Conservation (phyloP, 139 green algal species). For the Edaphochlamys debaryana region DNA sequence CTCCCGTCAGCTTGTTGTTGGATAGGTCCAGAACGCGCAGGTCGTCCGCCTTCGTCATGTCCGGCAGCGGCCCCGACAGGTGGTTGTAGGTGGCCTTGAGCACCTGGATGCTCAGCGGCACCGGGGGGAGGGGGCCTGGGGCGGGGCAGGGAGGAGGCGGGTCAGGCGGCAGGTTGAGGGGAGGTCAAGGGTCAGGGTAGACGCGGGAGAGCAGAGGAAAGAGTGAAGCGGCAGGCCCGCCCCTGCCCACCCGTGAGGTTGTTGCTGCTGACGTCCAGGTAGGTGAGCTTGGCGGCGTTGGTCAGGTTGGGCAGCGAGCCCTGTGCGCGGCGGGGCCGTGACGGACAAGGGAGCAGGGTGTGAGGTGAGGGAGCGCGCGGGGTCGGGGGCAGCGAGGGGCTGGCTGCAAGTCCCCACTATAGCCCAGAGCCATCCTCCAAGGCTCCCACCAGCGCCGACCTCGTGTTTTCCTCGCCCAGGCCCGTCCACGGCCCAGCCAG, state of each 20-base stretch:
- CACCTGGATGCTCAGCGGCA: slow-evolving; percentile 18
- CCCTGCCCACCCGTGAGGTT: slow-evolving; percentile 43
- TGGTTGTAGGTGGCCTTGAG: slow-evolving; percentile 14
- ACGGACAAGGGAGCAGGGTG: neutral
- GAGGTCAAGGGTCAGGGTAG: neutral
- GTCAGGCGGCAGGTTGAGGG: neutral
- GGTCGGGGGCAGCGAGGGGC: too few relatives aligned
- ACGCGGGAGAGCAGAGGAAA: too few relatives aligned
- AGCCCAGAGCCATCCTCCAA: too few relatives aligned
- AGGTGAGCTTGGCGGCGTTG: slow-evolving; percentile 27
- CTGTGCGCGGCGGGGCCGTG: neutral
- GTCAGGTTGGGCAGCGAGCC: neutral
- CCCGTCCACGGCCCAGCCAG: too few relatives aligned
- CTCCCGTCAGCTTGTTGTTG: slow-evolving; percentile 31
- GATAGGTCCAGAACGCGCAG: slow-evolving; percentile 53
- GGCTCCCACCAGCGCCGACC: too few relatives aligned
- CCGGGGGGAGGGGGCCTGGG: neutral
- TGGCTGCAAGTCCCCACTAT: too few relatives aligned
- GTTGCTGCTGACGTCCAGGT: slow-evolving; percentile 45
- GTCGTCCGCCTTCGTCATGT: slow-evolving; percentile 26
- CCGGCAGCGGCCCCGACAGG: slow-evolving; percentile 47
- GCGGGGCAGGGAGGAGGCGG: neutral
- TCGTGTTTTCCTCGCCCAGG: too few relatives aligned
- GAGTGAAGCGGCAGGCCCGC: neutral
- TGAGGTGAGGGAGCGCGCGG: too few relatives aligned